These are phyloP conservation scores for Sclerotinia borealis DNA, from an alignment of 2,329 filamentous ascomycete genomes.

Conservation along the genomic window DNA sequence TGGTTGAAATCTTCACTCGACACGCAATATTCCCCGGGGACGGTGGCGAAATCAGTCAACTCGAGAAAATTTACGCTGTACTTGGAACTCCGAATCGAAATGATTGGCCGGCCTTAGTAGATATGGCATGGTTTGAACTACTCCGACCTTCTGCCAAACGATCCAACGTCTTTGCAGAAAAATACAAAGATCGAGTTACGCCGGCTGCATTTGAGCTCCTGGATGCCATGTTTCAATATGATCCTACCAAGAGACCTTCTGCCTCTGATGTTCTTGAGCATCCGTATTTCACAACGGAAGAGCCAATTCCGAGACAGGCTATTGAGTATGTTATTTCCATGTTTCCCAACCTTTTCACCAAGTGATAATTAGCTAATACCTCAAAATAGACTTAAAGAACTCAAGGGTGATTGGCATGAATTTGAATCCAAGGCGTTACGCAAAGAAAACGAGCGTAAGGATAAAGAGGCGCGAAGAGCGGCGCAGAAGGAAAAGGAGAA, in stretches of 20 bases:
- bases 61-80: slow-evolving; percentile 93
- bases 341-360: not conserved
- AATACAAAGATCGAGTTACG: slow-evolving; percentile 72
- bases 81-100: slow-evolving; percentile 79
- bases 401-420: slow-evolving; percentile 97
- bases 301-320: slow-evolving; percentile 70
- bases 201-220: slow-evolving; percentile 79
- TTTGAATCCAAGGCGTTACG: slow-evolving; percentile 94
- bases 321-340: slow-evolving; percentile 58
- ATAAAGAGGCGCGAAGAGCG: slow-evolving; percentile 35
- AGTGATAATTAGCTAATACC: slow-evolving; percentile 23
- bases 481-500: slow-evolving; percentile 31
- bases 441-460: slow-evolving; percentile 74
- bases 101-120: slow-evolving; percentile 85
- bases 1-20: slow-evolving; percentile 92
- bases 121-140: slow-evolving; percentile 96
- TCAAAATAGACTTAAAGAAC: slow-evolving; percentile 53
- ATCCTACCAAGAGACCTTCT: slow-evolving; percentile 75
- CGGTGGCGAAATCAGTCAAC: slow-evolving; percentile 88
- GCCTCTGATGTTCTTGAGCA: slow-evolving; percentile 81
- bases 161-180: slow-evolving; percentile 71
- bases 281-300: slow-evolving; percentile 79
- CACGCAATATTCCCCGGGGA: slow-evolving; percentile 94
- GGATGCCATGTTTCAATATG: slow-evolving; percentile 79
- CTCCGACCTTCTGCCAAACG: slow-evolving; percentile 71